Conservation (phyloP, 495 filamentous ascomycete genomes). For the Cairneyella variabilis region DNA sequence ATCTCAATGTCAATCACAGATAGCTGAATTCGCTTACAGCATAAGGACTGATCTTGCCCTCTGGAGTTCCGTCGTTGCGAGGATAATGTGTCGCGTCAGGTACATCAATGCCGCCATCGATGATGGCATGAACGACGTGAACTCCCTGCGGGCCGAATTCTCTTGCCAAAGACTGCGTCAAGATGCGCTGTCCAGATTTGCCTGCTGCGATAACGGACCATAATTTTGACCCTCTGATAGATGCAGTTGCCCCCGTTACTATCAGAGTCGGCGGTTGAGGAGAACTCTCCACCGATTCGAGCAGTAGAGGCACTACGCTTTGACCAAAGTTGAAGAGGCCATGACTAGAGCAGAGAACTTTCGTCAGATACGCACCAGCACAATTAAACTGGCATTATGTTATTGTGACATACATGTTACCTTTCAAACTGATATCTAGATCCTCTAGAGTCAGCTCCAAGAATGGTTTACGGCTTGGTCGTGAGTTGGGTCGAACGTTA, state of each 20-base stretch:
- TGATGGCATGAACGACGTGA: conserved; percentile 65
- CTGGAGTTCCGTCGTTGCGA: conserved; percentile 38
- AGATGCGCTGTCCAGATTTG: conserved; percentile 62
- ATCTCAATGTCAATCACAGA: background rate
- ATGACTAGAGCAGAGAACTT: conserved; percentile 32
- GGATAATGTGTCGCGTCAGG: conserved; percentile 52
- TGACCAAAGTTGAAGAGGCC: conserved; percentile 63
- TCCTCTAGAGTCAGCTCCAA: conserved; percentile 1
- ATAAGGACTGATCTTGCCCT: conserved; percentile 56
- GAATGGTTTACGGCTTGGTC: background rate
- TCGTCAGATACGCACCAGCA: conserved; percentile 2
- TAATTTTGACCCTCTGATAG: conserved; percentile 55
- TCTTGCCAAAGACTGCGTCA: conserved; percentile 59
- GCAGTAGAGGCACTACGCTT: conserved; percentile 54
- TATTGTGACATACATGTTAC: conserved; percentile 1
- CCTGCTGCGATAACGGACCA: conserved; percentile 60
- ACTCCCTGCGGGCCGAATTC: conserved; percentile 72
- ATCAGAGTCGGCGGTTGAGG: conserved; percentile 59
- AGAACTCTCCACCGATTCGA: conserved; percentile 33
- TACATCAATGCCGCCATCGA: conserved; percentile 71
- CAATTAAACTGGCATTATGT: background rate
- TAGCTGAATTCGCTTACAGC: background rate
- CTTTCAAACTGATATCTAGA: conserved; percentile 3
- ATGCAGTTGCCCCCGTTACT: conserved; percentile 71
- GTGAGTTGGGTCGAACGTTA: background rate